Conservation (phyloP, 495 filamentous ascomycete species). For the Symbiotaphrina buchneri region DNA sequence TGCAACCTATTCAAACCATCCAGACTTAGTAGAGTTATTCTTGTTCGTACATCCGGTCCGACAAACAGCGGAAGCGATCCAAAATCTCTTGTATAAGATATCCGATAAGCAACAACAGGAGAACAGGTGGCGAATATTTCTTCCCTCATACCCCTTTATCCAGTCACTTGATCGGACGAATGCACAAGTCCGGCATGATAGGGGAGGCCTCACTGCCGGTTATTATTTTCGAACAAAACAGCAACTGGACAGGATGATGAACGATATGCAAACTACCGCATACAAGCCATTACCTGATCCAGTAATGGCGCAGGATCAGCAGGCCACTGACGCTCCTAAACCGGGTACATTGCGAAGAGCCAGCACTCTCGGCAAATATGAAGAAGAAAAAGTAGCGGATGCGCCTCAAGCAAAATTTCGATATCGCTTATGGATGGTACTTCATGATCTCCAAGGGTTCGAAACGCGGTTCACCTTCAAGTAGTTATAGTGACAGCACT, state of each 20-base stretch:
- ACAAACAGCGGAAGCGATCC: slow-evolving; percentile 23
- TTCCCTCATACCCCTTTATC: slow-evolving; percentile 25
- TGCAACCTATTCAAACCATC: slow-evolving; percentile 11
- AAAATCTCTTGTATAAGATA: slow-evolving; percentile 20
- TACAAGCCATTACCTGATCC: slow-evolving; percentile 12
- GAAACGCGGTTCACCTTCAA: slow-evolving; percentile 32
- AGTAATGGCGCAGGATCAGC: slow-evolving; percentile 6
- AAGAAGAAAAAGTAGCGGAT: slow-evolving; percentile 6
- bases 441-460: slow-evolving; percentile 31
- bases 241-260: slow-evolving; percentile 19
- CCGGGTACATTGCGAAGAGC: no score
- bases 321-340: slow-evolving; percentile 6
- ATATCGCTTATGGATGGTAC: slow-evolving; percentile 20
- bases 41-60: slow-evolving; percentile 30
- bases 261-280: slow-evolving; percentile 13
- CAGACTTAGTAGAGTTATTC: slow-evolving; percentile 29
- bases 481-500: slow-evolving; percentile 23
- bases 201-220: slow-evolving; percentile 28
- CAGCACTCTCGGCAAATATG: slow-evolving; percentile 7
- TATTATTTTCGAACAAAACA: slow-evolving; percentile 28
- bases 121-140: slow-evolving; percentile 16
- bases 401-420: slow-evolving; percentile 11
- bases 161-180: slow-evolving; percentile 28
- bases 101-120: slow-evolving; percentile 18
- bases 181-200: slow-evolving; percentile 31